Evolutionary conservation across 2,329 filamentous ascomycete species (phyloP), one percentile per base, ranked within the genome.

Genomic region (Cytospora piceicola): DNA sequence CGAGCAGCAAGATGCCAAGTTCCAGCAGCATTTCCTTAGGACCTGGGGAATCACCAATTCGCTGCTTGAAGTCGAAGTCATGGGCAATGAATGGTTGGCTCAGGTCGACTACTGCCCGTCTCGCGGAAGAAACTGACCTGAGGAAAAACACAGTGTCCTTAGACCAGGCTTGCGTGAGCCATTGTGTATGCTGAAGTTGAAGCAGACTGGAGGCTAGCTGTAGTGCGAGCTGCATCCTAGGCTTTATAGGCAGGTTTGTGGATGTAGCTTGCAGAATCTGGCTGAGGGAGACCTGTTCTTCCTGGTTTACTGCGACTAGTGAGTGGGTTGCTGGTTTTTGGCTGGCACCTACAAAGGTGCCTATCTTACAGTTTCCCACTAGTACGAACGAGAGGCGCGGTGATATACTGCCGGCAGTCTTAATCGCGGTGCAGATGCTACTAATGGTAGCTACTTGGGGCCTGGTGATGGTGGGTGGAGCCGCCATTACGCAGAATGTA

Each of bases 1-100:
- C 71, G 6, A 73, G 62, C 14, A 73, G 63, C 7, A 73, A 54
- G 17, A 73, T 72, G 7, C 71, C 71, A n/a, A 73, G 65, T 42
- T 73, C 71, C 12, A 72, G 53, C 5, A 73, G 63, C 9, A 68
- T 64, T 15, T 61, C 56, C 22, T 67, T 69, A 8, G 70, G 57
- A 14, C 70, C 67, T 17, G 62, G 57, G 14, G 46, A 2, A 51
- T 5, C 9, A 1, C 30, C 5, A 4, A 32, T 12, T 17, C 62
- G n/a, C 30, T 20, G 34, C 14, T 53, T 30, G 60, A 29, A 32
- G 32, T 39, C 32, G 51, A 68, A 66, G 14, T 34, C 8, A 17
- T 29, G 36, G 24, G 54, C 51, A 6, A 68, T 51, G 22, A 68
- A 68, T 11, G 51, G 63, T 29, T 60, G 66, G 64, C 20, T 57